Conservation (phyloP, 352 stramenopile species). For the Globisporangium solare region DNA sequence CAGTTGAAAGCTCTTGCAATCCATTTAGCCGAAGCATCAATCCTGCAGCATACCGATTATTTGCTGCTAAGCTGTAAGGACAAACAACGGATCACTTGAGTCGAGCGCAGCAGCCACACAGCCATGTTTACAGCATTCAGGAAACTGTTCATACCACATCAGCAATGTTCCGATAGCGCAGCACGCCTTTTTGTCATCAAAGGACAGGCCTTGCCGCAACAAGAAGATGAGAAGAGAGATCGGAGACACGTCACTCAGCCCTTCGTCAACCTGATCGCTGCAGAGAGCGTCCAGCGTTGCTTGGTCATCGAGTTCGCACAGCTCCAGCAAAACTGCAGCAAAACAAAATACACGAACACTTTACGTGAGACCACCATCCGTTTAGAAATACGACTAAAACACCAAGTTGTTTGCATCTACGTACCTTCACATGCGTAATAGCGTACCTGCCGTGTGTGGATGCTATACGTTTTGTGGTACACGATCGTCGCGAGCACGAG, state of each 20-base stretch:
- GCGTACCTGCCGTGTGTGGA: conserved; percentile 80
- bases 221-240: conserved; percentile 72
- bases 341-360: too few relatives aligned
- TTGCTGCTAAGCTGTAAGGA: conserved; percentile 42
- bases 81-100: not conserved
- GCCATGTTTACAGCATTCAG: not conserved
- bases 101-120: not conserved
- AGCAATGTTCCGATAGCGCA: conserved; percentile 70
- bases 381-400: not conserved
- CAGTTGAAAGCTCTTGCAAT: conserved; percentile 60
- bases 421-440: conserved; percentile 79
- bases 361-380: too few relatives aligned
- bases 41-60: conserved; percentile 39
- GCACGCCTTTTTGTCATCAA: conserved; percentile 78
- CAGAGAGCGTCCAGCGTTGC: conserved; percentile 52
- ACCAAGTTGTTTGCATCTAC: not conserved
- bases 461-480: conserved; percentile 78
- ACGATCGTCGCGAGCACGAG: conserved; percentile 65
- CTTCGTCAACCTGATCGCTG: conserved; percentile 17
- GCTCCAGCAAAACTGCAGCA: conserved; percentile 51
- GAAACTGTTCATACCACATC: conserved; percentile 44
- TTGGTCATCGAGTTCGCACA: conserved; percentile 64
- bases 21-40: conserved; percentile 57
- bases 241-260: conserved; percentile 40
- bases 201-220: conserved; percentile 58